Evolutionary conservation across 805 yeast genomes (phyloP).

Genomic region (Starmerella bombi): DNA sequence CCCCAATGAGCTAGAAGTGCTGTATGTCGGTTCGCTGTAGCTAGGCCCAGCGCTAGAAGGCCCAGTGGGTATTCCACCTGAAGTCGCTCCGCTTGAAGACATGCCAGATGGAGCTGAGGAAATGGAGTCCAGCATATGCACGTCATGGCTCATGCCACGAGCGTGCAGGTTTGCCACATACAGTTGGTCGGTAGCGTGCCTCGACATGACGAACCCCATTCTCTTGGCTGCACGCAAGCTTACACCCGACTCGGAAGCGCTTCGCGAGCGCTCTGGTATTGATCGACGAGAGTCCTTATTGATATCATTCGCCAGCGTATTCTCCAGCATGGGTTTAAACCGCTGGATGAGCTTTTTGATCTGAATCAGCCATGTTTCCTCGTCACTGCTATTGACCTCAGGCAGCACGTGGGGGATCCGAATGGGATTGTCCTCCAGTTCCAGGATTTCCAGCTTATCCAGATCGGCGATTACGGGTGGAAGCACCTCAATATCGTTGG

Average conservation of each 20-base stretch:
- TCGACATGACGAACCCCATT: constrained; percentile 49
- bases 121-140: constrained; percentile 4
- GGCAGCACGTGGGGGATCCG: constrained; percentile 24
- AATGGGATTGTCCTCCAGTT: constrained; percentile 50
- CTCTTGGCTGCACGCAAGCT: constrained; percentile 55
- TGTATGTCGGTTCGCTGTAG: no score
- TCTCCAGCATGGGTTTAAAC: background rate
- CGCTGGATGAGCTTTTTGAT: constrained; percentile 21
- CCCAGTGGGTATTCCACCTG: no score
- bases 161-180: constrained; percentile 19
- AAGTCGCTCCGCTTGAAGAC: no score
- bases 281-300: background rate
- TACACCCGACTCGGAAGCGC: constrained; percentile 31
- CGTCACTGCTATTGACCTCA: constrained; percentile 27
- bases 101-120: background rate
- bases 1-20: no score
- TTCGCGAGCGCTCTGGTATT: constrained; percentile 23
- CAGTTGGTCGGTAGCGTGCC: constrained; percentile 17
- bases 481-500: constrained; percentile 43
- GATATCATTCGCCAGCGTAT: background rate
- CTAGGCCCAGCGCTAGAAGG: no score
- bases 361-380: constrained; percentile 30
- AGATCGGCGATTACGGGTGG: constrained; percentile 43
- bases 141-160: constrained; percentile 33
- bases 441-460: constrained; percentile 42